Evolutionary conservation across 768 basidiomycete genomes (phyloP).

Genomic region (Piloderma croceum): DNA sequence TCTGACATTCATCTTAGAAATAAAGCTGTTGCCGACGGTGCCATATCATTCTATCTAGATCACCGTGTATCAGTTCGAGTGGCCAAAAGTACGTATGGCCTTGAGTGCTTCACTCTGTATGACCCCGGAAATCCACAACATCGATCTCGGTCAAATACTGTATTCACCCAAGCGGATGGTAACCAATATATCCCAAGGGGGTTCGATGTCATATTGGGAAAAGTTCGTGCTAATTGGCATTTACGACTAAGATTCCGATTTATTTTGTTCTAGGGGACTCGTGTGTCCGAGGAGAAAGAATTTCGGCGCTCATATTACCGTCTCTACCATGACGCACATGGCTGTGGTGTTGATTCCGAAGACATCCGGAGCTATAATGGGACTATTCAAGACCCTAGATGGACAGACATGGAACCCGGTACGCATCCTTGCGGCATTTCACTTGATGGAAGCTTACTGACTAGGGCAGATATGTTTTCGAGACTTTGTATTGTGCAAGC

Average conservation of each 20-base stretch:
- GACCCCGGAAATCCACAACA: conserved; percentile 26
- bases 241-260: neutral
- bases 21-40: conserved; percentile 44
- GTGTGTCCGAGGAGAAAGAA: neutral
- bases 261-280: neutral
- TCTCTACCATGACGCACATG: neutral
- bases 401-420: neutral
- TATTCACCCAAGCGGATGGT: conserved; percentile 28
- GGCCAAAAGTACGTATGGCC: conserved; percentile 36
- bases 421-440: neutral
- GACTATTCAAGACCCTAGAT: neutral
- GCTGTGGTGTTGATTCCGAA: neutral
- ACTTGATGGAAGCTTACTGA: neutral
- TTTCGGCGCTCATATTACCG: neutral
- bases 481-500: conserved; percentile 27
- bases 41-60: conserved; percentile 38
- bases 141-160: conserved; percentile 20
- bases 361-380: neutral
- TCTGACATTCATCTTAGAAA: conserved; percentile 23
- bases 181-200: conserved; percentile 23
- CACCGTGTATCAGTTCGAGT: conserved; percentile 35
- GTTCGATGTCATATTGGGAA: conserved; percentile 26
- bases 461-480: conserved; percentile 20
- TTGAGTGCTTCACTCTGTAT: conserved; percentile 23
- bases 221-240: conserved; percentile 11